A percentile compares a stretch with the other conserved stretches of the same genome.
These are phyloP conservation scores for Neurospora sp. DNA, from an alignment of 495 filamentous ascomycete genomes.

Conservation along the genomic window DNA sequence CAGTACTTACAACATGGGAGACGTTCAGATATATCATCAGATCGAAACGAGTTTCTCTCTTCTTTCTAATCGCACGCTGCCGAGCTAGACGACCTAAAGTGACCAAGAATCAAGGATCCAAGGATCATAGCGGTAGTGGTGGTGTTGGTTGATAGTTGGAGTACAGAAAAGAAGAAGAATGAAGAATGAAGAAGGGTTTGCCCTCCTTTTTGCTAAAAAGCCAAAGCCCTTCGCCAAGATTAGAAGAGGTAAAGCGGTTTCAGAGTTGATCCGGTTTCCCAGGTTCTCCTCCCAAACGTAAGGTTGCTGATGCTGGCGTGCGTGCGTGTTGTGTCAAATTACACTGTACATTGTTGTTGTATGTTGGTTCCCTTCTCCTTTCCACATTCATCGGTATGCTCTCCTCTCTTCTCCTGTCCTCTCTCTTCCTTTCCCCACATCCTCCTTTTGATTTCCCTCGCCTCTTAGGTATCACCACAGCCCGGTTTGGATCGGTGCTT, in stretches of 20 bases:
- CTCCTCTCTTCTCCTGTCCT: background rate
- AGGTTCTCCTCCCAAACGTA: background rate
- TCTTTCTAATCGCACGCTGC: background rate
- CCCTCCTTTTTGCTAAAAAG: background rate
- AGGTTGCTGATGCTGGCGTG: background rate
- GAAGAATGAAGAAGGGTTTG: background rate
- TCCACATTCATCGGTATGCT: background rate
- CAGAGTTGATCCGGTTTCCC: background rate
- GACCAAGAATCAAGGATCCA: background rate
- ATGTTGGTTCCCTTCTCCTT: background rate
- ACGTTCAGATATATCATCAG: background rate
- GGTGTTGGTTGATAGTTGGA: background rate
- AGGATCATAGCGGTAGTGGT: background rate
- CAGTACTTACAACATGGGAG: background rate
- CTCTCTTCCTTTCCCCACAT: background rate
- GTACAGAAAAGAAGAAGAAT: background rate
- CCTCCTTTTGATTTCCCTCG: background rate
- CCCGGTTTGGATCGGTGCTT: background rate
- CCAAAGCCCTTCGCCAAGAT: background rate
- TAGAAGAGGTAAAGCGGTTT: background rate
- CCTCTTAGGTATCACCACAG: background rate
- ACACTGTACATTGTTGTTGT: background rate
- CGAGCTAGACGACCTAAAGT: background rate
- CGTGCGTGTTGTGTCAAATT: background rate
- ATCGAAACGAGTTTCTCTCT: background rate